Percentiles rank a stretch among this genome's conserved stretches.
phyloP scores from a whole-genome alignment of 2,329 filamentous ascomycete genomes.

The Ceratocystis colombiana region DNA sequence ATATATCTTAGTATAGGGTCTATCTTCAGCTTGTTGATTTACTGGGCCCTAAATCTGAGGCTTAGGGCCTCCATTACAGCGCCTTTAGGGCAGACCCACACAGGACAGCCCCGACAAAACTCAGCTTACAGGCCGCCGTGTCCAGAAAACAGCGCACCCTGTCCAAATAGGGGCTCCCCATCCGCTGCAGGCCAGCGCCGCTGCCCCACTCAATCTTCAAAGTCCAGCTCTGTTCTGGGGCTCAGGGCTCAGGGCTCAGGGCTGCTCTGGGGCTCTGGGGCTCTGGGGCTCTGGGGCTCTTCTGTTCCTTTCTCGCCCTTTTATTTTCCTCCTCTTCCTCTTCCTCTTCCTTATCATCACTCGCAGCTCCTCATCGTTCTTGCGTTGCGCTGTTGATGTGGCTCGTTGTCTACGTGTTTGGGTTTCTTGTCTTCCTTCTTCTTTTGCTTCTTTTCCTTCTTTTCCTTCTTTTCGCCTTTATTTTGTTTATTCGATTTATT shows the following conservation, averaged over 20 bases:
- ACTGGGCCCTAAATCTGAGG: too few species aligned
- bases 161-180: neutral
- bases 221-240: neutral
- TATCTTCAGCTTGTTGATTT: too few species aligned
- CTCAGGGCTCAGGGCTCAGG: too few species aligned
- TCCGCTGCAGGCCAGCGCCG: neutral
- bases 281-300: neutral
- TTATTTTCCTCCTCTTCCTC: neutral
- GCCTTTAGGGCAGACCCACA: too few species aligned
- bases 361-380: neutral
- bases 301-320: neutral
- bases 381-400: slow-evolving; percentile 2
- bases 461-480: neutral
- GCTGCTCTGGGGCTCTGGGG: neutral
- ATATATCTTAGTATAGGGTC: too few species aligned
- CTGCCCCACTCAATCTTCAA: neutral
- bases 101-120: too few species aligned
- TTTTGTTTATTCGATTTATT: slow-evolving; percentile 4
- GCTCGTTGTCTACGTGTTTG: slow-evolving; percentile 4
- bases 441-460: neutral
- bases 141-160: neutral
- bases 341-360: neutral
- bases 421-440: neutral
- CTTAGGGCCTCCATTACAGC: too few species aligned
- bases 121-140: neutral